Conservation (phyloP, 1,284 basidiomycete genomes). For the Marasmius fiardii region DNA sequence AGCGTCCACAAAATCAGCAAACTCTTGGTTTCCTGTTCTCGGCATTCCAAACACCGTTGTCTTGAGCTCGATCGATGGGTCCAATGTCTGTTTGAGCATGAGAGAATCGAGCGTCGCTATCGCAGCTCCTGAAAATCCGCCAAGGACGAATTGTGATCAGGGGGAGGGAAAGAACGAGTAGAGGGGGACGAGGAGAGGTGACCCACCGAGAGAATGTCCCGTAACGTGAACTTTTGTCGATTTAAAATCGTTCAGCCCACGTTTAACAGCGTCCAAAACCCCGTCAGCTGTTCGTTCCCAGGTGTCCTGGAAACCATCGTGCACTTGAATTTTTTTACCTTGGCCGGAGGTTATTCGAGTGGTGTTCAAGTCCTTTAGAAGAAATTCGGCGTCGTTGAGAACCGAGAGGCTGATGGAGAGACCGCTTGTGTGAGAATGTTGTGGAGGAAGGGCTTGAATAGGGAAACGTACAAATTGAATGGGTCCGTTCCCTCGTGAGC, state of each 20-base stretch:
- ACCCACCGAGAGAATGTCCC: slow-evolving; percentile 19
- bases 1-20: slow-evolving; percentile 41
- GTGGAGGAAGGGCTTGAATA: background rate
- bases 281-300: slow-evolving; percentile 40
- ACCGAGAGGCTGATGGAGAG: slow-evolving; percentile 34
- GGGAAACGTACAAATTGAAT: slow-evolving; percentile 27
- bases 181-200: background rate
- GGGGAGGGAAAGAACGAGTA: slow-evolving; percentile 29
- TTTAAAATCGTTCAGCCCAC: slow-evolving; percentile 28
- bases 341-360: slow-evolving; percentile 34
- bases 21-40: slow-evolving; percentile 39
- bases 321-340: slow-evolving; percentile 28
- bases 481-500: slow-evolving; percentile 46
- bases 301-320: slow-evolving; percentile 43
- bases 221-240: slow-evolving; percentile 37
- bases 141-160: background rate
- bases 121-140: slow-evolving; percentile 38
- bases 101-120: slow-evolving; percentile 41
- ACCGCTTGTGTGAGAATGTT: background rate
- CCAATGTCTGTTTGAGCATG: slow-evolving; percentile 37
- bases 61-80: slow-evolving; percentile 29
- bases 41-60: slow-evolving; percentile 43
- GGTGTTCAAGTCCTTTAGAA: slow-evolving; percentile 30
- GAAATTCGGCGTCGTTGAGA: slow-evolving; percentile 38
- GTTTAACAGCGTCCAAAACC: slow-evolving; percentile 35